These are phyloP conservation scores for Ophiostoma novo-ulmi DNA, from an alignment of 2,329 filamentous ascomycete species.

Conservation along the genomic window DNA sequence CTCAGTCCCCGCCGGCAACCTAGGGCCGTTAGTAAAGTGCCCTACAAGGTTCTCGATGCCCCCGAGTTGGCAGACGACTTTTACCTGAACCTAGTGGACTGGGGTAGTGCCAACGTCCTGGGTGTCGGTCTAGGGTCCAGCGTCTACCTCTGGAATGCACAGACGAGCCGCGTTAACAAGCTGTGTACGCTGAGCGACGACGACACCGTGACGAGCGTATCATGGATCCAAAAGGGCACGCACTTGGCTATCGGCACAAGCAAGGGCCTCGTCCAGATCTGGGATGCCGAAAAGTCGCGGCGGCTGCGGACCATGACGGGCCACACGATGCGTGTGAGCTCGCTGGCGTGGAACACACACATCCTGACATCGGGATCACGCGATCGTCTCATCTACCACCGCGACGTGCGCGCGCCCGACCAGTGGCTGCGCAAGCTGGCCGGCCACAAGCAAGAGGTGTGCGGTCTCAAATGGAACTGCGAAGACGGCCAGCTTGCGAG, in stretches of 20 bases:
- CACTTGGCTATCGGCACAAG: conserved; percentile 93
- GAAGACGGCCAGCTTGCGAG: conserved; percentile 93
- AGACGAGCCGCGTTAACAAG: conserved; percentile 85
- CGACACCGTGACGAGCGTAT: conserved; percentile 93
- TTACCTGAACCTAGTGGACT: conserved; percentile 95
- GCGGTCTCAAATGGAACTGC: conserved; percentile 93
- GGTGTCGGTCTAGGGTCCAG: conserved; percentile 88
- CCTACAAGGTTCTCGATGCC: conserved; percentile 95
- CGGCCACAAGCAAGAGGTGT: conserved; percentile 97
- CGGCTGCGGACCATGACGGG: conserved; percentile 93
- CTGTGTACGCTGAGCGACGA: conserved; percentile 74
- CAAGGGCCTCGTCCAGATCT: conserved; percentile 93
- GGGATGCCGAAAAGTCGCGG: conserved; percentile 85
- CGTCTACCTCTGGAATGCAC: conserved; percentile 98
- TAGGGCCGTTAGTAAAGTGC: conserved; percentile 87
- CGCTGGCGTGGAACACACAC: conserved; percentile 95
- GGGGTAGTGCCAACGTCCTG: conserved; percentile 91
- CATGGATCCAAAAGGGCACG: conserved; percentile 96
- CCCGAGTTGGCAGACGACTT: conserved; percentile 96
- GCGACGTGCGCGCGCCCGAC: conserved; percentile 86
- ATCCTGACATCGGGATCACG: conserved; percentile 93
- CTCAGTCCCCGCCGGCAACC: conserved; percentile 85
- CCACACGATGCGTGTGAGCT: conserved; percentile 87
- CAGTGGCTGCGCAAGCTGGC: conserved; percentile 83
- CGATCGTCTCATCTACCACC: conserved; percentile 89